These are phyloP conservation scores for Cicer arietinum DNA, from an alignment of 306 rosid species.

Conservation along the genomic window DNA sequence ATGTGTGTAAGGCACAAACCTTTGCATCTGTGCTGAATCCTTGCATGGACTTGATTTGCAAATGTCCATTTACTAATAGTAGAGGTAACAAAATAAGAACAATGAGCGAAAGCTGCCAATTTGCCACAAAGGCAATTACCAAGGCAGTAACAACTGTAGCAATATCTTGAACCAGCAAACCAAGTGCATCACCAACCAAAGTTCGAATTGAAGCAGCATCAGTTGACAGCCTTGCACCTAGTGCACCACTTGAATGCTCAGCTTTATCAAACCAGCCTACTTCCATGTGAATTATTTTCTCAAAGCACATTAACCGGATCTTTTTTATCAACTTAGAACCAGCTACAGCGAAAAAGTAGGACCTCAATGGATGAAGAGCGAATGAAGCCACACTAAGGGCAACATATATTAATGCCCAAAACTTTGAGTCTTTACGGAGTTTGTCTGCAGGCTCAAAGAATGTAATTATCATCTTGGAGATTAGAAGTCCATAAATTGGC, in stretches of 20 bases:
- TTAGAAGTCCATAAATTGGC: conserved; percentile 59
- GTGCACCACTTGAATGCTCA: conserved; percentile 75
- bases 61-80: conserved; percentile 54
- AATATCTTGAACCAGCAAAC: conserved; percentile 62
- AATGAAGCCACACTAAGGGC: conserved; percentile 54
- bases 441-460: conserved; percentile 66
- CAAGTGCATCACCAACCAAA: conserved; percentile 76
- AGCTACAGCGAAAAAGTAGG: conserved; percentile 70
- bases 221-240: conserved; percentile 76
- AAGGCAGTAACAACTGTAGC: conserved; percentile 60
- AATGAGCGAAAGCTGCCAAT: conserved; percentile 72
- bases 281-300: conserved; percentile 78
- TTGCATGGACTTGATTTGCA: conserved; percentile 62
- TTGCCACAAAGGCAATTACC: conserved; percentile 67
- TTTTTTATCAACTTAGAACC: conserved; percentile 67
- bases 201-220: conserved; percentile 70
- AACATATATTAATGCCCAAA: conserved; percentile 69
- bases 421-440: conserved; percentile 63
- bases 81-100: conserved; percentile 68
- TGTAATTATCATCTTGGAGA: conserved; percentile 56
- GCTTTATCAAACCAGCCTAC: conserved; percentile 75
- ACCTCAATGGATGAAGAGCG: conserved; percentile 51
- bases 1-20: conserved; percentile 53
- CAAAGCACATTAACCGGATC: conserved; percentile 66
- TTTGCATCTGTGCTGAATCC: conserved; percentile 71